Percentiles rank a stretch among this genome's conserved stretches.
phyloP scores from a whole-genome alignment of 805 yeast genomes.

The Candida montana region DNA sequence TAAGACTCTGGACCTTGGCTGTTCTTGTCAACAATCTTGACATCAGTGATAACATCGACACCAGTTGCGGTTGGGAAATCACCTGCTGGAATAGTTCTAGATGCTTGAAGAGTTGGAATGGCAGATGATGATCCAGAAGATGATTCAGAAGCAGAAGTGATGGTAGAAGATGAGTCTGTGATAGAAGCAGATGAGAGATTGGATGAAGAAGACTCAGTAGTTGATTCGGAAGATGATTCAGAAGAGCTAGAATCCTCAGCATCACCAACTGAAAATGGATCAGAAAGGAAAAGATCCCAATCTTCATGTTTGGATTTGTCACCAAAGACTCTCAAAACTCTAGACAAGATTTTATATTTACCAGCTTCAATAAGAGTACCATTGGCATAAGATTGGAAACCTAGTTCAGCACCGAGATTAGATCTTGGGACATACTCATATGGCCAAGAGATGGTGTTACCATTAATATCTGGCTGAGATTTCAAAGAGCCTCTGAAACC shows the following conservation, averaged over 20 bases:
- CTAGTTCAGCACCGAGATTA: not conserved
- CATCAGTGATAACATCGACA: conserved; percentile 4
- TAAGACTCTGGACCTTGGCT: not conserved
- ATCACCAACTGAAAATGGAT: conserved; percentile 2
- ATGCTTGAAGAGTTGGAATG: not conserved
- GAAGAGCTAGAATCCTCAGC: not conserved
- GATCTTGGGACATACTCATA: conserved; percentile 1
- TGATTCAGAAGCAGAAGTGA: not conserved
- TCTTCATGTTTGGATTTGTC: conserved; percentile 4
- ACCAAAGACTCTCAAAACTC: conserved; percentile 12
- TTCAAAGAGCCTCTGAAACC: conserved; percentile 10
- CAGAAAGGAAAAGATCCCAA: conserved; percentile 10
- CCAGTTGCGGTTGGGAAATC: conserved; percentile 6
- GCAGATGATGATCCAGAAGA: not conserved
- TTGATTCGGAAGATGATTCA: not conserved
- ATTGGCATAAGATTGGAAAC: conserved; percentile 9
- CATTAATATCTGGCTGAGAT: conserved; percentile 4
- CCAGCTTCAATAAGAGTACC: conserved; percentile 11
- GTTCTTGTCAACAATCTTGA: conserved; percentile 3
- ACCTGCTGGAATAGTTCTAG: conserved; percentile 2
- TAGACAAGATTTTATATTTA: conserved; percentile 7
- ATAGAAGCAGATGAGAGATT: no score
- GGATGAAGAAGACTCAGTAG: not conserved
- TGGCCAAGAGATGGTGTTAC: conserved; percentile 5
- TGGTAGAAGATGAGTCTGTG: not conserved